Percentiles rank a stretch among this genome's conserved stretches.
Conservation (phyloP, 73 alveolate species). For the Stentor coeruleus region DNA sequence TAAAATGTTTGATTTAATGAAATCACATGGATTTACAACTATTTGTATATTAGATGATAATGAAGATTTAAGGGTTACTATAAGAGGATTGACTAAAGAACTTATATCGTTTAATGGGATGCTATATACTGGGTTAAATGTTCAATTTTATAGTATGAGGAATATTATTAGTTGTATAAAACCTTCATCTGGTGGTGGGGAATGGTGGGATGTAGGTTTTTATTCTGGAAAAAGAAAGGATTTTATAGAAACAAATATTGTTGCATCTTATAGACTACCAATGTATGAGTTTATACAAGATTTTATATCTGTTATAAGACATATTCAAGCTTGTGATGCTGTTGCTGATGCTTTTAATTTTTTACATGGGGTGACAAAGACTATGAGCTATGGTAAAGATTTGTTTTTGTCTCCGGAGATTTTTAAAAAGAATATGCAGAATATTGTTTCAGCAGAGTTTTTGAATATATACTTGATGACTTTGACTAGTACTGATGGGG, state of each 20-base stretch:
- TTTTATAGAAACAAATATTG: slow-evolving; percentile 16
- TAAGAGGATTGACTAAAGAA: not conserved
- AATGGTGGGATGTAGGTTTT: slow-evolving; percentile 18
- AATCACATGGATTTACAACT: slow-evolving; percentile 7
- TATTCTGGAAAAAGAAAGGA: not conserved
- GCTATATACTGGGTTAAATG: not conserved
- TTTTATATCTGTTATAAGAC: not conserved
- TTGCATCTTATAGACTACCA: not conserved
- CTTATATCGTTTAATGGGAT: not conserved
- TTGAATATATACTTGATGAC: not conserved
- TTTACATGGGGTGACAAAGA: slow-evolving; percentile 8
- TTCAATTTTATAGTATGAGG: not conserved
- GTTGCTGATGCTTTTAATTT: not conserved
- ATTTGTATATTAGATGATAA: not conserved
- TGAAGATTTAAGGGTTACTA: slow-evolving; percentile 2
- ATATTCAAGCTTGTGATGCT: not conserved
- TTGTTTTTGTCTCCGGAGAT: not conserved
- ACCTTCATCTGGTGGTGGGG: slow-evolving; percentile 19
- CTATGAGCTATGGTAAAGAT: not conserved
- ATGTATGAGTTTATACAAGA: not conserved
- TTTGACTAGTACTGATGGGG: not conserved
- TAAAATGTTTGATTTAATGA: not conserved
- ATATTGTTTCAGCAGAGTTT: not conserved
- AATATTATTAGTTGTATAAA: not conserved
- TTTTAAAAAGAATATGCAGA: not conserved